Percentiles rank a stretch among this genome's conserved stretches.
These are phyloP conservation scores for Teratosphaeriaceae sp. DNA, from an alignment of 2,329 filamentous ascomycete species.

Conservation along the genomic window DNA sequence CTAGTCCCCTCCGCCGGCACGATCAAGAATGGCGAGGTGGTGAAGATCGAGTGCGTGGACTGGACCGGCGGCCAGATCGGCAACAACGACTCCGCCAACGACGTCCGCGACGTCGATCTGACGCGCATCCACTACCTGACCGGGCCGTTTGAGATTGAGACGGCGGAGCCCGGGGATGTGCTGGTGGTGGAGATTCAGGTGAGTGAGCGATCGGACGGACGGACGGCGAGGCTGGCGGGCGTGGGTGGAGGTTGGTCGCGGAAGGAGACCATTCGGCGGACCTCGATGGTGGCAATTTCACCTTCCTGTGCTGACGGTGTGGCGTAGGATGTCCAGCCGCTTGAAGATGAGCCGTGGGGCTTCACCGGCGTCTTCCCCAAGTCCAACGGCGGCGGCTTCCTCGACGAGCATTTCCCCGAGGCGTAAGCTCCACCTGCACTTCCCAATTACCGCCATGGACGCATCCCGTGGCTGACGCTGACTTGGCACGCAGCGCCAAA, in stretches of 20 bases:
- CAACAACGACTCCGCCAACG: constrained; percentile 86
- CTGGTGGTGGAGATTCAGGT: constrained; percentile 77
- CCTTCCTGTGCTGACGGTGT: no score
- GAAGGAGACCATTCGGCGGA: no score
- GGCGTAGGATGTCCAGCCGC: constrained; percentile 68
- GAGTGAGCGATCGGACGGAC: no score
- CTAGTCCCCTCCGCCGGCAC: constrained; percentile 67
- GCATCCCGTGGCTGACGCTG: no score
- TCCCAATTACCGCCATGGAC: no score
- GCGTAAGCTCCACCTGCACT: no score
- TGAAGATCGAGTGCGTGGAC: constrained; percentile 90
- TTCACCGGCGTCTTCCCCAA: constrained; percentile 79
- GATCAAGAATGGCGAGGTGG: constrained; percentile 77
- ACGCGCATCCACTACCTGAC: constrained; percentile 82
- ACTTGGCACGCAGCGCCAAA: constrained; percentile 58
- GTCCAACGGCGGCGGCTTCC: constrained; percentile 78
- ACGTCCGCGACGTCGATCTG: constrained; percentile 76
- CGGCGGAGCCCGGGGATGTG: constrained; percentile 76
- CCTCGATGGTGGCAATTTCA: no score
- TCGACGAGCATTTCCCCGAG: constrained; percentile 80
- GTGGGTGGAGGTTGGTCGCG: no score
- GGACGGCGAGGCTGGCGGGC: no score
- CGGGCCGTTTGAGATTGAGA: constrained; percentile 81
- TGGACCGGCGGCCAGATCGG: constrained; percentile 71
- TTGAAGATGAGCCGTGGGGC: constrained; percentile 80